These are phyloP conservation scores for Batkoa obscura DNA, from an alignment of 371 early-diverging fungal species.

Conservation along the genomic window DNA sequence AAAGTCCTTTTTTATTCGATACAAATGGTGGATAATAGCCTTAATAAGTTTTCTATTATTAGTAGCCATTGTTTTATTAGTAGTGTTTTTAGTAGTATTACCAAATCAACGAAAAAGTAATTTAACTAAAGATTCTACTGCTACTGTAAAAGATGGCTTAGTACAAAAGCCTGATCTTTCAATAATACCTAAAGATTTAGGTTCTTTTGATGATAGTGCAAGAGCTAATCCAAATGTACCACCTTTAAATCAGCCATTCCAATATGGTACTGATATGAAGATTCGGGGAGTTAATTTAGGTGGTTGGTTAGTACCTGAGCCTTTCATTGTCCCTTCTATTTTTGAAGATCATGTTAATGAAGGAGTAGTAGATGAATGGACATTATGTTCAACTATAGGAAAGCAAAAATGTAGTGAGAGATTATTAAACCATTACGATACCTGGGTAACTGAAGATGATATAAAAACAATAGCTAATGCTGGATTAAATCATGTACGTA, in stretches of 20 bases:
- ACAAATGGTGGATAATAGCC: too few relatives aligned
- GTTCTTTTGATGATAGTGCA: conserved; percentile 9
- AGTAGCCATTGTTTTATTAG: not conserved
- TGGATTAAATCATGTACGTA: conserved; percentile 23
- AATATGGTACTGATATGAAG: conserved; percentile 8
- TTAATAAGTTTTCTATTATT: not conserved
- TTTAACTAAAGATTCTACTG: not conserved
- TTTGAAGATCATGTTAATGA: conserved; percentile 13
- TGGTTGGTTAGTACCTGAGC: conserved; percentile 39
- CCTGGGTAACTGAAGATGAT: conserved; percentile 24
- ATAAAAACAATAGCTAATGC: conserved; percentile 14
- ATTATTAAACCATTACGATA: conserved; percentile 18
- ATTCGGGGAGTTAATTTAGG: conserved; percentile 35
- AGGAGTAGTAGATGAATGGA: conserved; percentile 25
- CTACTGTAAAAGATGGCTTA: not conserved
- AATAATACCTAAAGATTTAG: conserved; percentile 16
- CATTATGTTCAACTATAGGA: conserved; percentile 15
- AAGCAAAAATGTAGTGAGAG: conserved; percentile 13
- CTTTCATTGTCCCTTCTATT: conserved; percentile 21
- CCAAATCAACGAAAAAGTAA: not conserved
- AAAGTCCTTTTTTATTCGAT: too few relatives aligned
- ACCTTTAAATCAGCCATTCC: conserved; percentile 12
- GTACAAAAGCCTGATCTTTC: conserved; percentile 17
- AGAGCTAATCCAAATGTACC: conserved; percentile 10
- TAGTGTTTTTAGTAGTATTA: not conserved